Evolutionary conservation across 306 rosid species (phyloP), one percentile per base, ranked within the genome.

Genomic region (Sindora glabra): DNA sequence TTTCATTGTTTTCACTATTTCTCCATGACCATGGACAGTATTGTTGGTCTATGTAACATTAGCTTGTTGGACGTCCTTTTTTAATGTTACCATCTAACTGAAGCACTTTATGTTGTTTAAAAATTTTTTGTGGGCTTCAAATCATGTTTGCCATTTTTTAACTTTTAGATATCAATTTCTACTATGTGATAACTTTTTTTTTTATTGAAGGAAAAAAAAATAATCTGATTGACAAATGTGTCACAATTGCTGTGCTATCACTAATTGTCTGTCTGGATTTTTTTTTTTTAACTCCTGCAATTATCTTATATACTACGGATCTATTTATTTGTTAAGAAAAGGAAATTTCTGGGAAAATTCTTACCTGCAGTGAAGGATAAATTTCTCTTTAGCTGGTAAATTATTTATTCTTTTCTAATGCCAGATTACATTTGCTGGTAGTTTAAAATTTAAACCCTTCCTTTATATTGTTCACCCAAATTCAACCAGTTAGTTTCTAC

Each of bases 261-360:
- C 14, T 72, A 16, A n/a, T 45, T 15, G 29, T 36, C 29, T 60
- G 41, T 60, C 44, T 59, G 56, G 56, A 25, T 16, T 7, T 26
- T 48, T 33, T 15, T 50, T 62, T 57, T 45, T 42, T n/a, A n/a
- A 12, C 13, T 48, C 60, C 59, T 15, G 13, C 23, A 44, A 45
- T 53, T 40, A 52, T 62, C 37, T 55, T 66, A 16, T 25, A 18
- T 14, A 10, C n/a, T 51, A 27, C 27, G 48, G 57, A 19, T 7
- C 22, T 27, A 15, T n/a, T 18, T 59, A 10, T 59, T 48, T 19
- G 38, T 56, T 65, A 52, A 10, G 52, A 55, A 45, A 21, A 24
- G 13, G 48, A 48, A 71, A 49, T 40, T 54, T 39, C 26, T 58
- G 41, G 38, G 21, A 25, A 69, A 59, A 54, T 59, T 48, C 41